Evolutionary conservation across 2,329 filamentous ascomycete species (phyloP).

Genomic region (Aureobasidium leucospermi): DNA sequence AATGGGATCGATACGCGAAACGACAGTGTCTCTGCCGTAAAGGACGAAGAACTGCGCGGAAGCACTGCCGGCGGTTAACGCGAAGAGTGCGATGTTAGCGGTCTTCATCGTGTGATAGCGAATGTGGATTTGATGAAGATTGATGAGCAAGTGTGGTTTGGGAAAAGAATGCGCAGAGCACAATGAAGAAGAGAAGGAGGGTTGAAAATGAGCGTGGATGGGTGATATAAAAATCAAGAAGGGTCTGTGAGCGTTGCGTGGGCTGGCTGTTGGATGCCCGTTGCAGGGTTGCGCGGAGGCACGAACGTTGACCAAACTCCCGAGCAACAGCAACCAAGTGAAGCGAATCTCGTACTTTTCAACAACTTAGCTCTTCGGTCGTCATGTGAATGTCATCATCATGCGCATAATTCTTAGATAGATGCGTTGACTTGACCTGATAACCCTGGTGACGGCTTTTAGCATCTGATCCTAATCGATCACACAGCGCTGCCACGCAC

Average conservation of each 20-base stretch:
- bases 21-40: constrained; percentile 32
- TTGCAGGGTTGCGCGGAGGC: neutral
- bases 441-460: constrained; percentile 5
- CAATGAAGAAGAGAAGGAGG: neutral
- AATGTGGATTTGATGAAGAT: neutral
- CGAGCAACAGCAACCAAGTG: neutral
- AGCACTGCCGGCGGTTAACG: neutral
- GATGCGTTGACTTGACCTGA: neutral
- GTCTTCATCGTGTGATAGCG: constrained; percentile 1
- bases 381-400: neutral
- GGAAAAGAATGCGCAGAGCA: neutral
- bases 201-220: neutral
- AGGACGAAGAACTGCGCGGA: constrained; percentile 23
- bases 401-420: neutral
- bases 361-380: neutral
- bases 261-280: constrained; percentile 5
- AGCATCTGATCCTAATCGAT: neutral
- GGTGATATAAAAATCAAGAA: neutral
- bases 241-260: constrained; percentile 3
- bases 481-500: neutral
- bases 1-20: constrained; percentile 60
- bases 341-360: neutral
- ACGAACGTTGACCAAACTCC: constrained; percentile 2
- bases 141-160: neutral
- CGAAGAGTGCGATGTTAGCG: neutral